phyloP scores from a whole-genome alignment of 148 eudicot genomes.

The Chenopodium album region DNA sequence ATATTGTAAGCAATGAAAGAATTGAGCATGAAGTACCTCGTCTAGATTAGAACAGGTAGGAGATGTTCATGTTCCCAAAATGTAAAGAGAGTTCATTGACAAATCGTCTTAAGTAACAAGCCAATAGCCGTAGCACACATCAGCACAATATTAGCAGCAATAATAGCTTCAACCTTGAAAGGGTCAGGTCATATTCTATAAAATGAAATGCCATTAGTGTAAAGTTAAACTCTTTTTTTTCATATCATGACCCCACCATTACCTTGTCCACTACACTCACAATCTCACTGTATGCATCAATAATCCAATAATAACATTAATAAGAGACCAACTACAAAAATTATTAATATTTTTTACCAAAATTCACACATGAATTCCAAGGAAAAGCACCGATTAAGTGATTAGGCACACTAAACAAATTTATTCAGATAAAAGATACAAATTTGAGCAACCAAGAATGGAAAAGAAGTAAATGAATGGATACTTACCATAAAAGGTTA shows the following conservation, averaged over 20 bases:
- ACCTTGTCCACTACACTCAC: conserved; percentile 21
- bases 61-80: conserved; percentile 4
- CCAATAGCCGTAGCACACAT: conserved; percentile 23
- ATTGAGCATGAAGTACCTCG: not conserved
- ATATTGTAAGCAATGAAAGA: too few species aligned
- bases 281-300: not conserved
- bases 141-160: conserved; percentile 16
- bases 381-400: too few species aligned
- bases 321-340: too few species aligned
- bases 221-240: conserved; percentile 15
- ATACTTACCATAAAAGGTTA: too few species aligned
- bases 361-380: too few species aligned
- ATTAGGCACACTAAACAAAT: too few species aligned
- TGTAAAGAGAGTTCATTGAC: conserved; percentile 13
- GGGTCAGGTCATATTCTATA: conserved; percentile 22
- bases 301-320: conserved; percentile 19
- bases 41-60: conserved; percentile 9
- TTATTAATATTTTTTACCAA: too few species aligned
- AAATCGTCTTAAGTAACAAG: conserved; percentile 1
- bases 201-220: conserved; percentile 22
- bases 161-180: conserved; percentile 17
- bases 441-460: too few species aligned
- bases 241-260: conserved; percentile 21
- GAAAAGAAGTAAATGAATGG: too few species aligned
- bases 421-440: too few species aligned